Evolutionary conservation across 2,329 filamentous ascomycete species (phyloP).

Genomic region (Trichoderma koningii): DNA sequence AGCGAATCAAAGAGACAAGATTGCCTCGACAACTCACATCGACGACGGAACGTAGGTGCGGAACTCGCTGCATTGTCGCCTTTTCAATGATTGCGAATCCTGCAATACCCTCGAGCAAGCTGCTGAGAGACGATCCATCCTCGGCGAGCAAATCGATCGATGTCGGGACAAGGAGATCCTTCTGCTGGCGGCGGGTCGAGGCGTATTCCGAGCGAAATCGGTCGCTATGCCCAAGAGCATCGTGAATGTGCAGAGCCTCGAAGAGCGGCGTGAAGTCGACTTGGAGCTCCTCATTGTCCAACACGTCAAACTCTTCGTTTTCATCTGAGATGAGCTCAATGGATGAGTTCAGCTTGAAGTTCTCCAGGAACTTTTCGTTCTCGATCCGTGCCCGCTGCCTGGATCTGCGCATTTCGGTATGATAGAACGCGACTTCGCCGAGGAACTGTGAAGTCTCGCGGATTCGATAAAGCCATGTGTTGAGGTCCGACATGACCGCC

Average conservation of each 20-base stretch:
- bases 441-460: constrained; percentile 95
- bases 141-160: constrained; percentile 77
- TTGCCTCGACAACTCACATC: constrained; percentile 62
- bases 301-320: constrained; percentile 89
- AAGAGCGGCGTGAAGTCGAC: constrained; percentile 94
- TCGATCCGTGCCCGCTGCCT: constrained; percentile 83
- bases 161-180: constrained; percentile 80
- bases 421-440: constrained; percentile 94
- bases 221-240: constrained; percentile 88
- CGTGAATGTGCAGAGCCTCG: constrained; percentile 94
- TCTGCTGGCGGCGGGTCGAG: constrained; percentile 86
- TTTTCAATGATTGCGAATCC: constrained; percentile 97
- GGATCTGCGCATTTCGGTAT: constrained; percentile 83
- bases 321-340: constrained; percentile 96
- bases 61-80: constrained; percentile 83
- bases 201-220: constrained; percentile 90
- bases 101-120: constrained; percentile 86
- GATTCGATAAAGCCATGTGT: constrained; percentile 94
- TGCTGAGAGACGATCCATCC: constrained; percentile 84
- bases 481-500: constrained; percentile 94
- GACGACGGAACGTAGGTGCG: constrained; percentile 75
- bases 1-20: not conserved
- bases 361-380: constrained; percentile 69
- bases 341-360: constrained; percentile 91
- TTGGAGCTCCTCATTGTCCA: constrained; percentile 92